Percentiles rank a stretch among this genome's conserved stretches.
Evolutionary conservation across 2,329 filamentous ascomycete genomes (phyloP).

Genomic region (Hymenoscyphus repandus): DNA sequence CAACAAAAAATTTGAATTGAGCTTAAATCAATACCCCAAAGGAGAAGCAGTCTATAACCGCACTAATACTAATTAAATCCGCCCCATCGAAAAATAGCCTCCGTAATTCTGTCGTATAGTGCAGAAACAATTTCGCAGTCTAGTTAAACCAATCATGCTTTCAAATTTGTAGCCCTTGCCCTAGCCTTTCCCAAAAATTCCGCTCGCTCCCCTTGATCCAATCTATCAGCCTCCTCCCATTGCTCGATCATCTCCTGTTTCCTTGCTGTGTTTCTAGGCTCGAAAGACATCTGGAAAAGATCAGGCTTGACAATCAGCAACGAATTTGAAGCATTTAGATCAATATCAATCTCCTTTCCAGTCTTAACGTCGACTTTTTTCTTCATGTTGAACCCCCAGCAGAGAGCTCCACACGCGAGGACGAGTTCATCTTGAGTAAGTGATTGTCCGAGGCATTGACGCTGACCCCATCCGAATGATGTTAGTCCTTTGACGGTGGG

Average conservation of each 20-base stretch:
- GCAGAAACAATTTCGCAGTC: too few species aligned
- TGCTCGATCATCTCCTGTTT: conserved; percentile 34
- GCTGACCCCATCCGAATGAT: conserved; percentile 38
- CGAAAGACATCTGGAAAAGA: conserved; percentile 41
- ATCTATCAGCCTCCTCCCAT: conserved; percentile 26
- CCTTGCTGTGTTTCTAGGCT: conserved; percentile 36
- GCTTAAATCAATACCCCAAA: too few species aligned
- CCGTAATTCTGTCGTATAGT: too few species aligned
- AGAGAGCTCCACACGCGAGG: conserved; percentile 1
- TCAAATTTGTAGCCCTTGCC: background rate
- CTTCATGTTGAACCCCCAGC: conserved; percentile 4
- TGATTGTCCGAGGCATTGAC: conserved; percentile 2
- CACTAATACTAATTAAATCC: too few species aligned
- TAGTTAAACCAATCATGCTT: too few species aligned
- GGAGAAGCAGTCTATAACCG: too few species aligned
- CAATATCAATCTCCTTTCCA: conserved; percentile 11
- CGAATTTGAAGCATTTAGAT: conserved; percentile 10
- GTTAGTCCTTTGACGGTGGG: conserved; percentile 54
- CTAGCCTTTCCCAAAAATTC: conserved; percentile 22
- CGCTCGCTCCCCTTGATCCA: conserved; percentile 25
- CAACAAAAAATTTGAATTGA: too few species aligned
- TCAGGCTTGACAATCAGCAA: conserved; percentile 41
- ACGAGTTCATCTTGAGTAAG: conserved; percentile 2
- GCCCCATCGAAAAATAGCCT: too few species aligned
- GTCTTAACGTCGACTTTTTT: conserved; percentile 21